Conservation (phyloP, 2,329 filamentous ascomycete genomes). For the Claviceps sp. region DNA sequence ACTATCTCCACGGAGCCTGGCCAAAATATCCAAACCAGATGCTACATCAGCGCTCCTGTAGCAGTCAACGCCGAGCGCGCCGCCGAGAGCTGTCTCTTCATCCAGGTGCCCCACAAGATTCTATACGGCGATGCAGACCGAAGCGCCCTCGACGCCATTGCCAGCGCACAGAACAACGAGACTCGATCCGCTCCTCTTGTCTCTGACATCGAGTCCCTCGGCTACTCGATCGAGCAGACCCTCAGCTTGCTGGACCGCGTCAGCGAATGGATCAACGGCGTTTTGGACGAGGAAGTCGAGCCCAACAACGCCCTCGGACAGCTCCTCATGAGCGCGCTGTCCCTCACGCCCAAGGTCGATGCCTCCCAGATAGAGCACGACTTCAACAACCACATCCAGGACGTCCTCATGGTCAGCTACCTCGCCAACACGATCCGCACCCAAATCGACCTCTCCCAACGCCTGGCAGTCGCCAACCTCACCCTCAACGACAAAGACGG, state of each 20-base stretch:
- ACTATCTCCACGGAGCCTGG: conserved; percentile 86
- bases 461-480: conserved; percentile 69
- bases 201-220: conserved; percentile 80
- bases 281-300: conserved; percentile 84
- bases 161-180: conserved; percentile 68
- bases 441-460: conserved; percentile 95
- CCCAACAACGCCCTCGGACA: conserved; percentile 88
- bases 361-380: conserved; percentile 82
- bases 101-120: conserved; percentile 91
- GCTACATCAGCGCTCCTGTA: conserved; percentile 91
- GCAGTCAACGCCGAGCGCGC: conserved; percentile 91
- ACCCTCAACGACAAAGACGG: conserved; percentile 34
- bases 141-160: conserved; percentile 64
- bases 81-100: conserved; percentile 92
- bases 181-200: conserved; percentile 59
- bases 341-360: conserved; percentile 89
- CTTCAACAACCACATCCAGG: conserved; percentile 99
- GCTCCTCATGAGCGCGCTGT: conserved; percentile 87
- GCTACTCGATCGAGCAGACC: conserved; percentile 76
- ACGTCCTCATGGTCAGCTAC: conserved; percentile 96
- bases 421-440: conserved; percentile 97
- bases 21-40: conserved; percentile 75
- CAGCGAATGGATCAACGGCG: conserved; percentile 80
- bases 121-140: conserved; percentile 66
- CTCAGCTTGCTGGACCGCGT: conserved; percentile 83